Evolutionary conservation across 2,329 filamentous ascomycete species (phyloP).

Genomic region (Pyricularia pennisetigena): DNA sequence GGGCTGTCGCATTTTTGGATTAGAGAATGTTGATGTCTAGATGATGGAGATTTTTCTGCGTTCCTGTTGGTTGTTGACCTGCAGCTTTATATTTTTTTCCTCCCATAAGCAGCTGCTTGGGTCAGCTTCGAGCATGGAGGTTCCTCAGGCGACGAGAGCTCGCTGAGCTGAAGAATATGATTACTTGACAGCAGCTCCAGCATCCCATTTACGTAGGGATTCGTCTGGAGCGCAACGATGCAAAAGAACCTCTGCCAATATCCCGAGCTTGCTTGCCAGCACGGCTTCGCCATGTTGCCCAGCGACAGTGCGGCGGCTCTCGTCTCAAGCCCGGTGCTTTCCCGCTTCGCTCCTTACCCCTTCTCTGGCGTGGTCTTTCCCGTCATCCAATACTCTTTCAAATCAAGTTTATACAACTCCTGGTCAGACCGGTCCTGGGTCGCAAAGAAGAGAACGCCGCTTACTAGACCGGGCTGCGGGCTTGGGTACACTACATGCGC

Average conservation of each 20-base stretch:
- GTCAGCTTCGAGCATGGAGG: too few relatives aligned
- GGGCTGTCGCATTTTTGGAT: too few relatives aligned
- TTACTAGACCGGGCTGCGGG: conserved; percentile 22
- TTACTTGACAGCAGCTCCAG: conserved; percentile 25
- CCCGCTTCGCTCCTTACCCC: conserved; percentile 13
- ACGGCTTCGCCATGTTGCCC: conserved; percentile 37
- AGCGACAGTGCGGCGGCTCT: conserved; percentile 26
- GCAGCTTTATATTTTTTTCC: too few relatives aligned
- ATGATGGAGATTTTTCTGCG: too few relatives aligned
- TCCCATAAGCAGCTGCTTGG: too few relatives aligned
- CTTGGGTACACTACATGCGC: conserved; percentile 45
- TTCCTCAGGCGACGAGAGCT: too few relatives aligned
- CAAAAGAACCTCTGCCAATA: conserved; percentile 31
- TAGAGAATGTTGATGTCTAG: too few relatives aligned
- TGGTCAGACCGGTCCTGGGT: conserved; percentile 6
- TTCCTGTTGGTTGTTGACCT: too few relatives aligned
- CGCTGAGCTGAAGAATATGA: conserved; percentile 9
- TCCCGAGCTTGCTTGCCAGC: conserved; percentile 27
- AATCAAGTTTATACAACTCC: conserved; percentile 6
- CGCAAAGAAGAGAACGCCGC: conserved; percentile 8
- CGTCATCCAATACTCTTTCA: conserved; percentile 7
- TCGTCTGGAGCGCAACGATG: too few relatives aligned
- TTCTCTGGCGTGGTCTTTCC: conserved; percentile 8
- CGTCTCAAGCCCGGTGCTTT: conserved; percentile 33
- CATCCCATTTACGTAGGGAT: conserved; percentile 6